These are phyloP conservation scores for Phytophthora pisi DNA, from an alignment of 352 stramenopile species.

Conservation along the genomic window DNA sequence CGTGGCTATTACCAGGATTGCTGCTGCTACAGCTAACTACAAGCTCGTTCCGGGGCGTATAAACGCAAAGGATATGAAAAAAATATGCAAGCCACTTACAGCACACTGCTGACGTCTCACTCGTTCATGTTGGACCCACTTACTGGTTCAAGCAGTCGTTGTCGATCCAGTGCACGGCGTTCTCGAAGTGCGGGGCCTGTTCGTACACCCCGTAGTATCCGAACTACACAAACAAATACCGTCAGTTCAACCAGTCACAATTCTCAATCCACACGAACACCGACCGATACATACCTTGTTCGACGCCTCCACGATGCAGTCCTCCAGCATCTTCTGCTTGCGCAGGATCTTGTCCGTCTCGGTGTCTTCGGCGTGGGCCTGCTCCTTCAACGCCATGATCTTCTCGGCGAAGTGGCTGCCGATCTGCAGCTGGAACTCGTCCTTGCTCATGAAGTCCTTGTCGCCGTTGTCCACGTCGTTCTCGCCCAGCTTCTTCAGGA, in stretches of 20 bases:
- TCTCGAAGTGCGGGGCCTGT: slow-evolving; percentile 46
- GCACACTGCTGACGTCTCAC: slow-evolving; percentile 10
- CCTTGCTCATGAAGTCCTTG: slow-evolving; percentile 52
- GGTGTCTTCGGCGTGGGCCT: slow-evolving; percentile 25
- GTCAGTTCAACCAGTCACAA: not conserved
- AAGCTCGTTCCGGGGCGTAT: slow-evolving; percentile 8
- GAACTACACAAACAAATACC: slow-evolving; percentile 35
- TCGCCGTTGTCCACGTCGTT: slow-evolving; percentile 15
- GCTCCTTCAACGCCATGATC: slow-evolving; percentile 29
- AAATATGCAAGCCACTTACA: slow-evolving; percentile 19
- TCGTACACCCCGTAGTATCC: slow-evolving; percentile 66
- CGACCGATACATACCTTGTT: slow-evolving; percentile 44
- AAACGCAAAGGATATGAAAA: slow-evolving; percentile 15
- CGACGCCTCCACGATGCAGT: slow-evolving; percentile 49
- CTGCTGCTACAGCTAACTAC: slow-evolving; percentile 23
- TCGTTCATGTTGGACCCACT: not conserved
- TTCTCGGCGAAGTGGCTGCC: slow-evolving; percentile 34
- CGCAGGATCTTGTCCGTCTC: slow-evolving; percentile 26
- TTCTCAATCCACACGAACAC: too few species aligned
- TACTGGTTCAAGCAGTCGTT: slow-evolving; percentile 47
- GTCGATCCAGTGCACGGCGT: slow-evolving; percentile 53
- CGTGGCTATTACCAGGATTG: slow-evolving; percentile 23
- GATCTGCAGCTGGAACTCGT: slow-evolving; percentile 47
- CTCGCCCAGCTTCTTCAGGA: slow-evolving; percentile 13
- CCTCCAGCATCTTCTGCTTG: slow-evolving; percentile 38